Conservation (phyloP, 2,329 filamentous ascomycete genomes). For the Lomentospora prolificans region DNA sequence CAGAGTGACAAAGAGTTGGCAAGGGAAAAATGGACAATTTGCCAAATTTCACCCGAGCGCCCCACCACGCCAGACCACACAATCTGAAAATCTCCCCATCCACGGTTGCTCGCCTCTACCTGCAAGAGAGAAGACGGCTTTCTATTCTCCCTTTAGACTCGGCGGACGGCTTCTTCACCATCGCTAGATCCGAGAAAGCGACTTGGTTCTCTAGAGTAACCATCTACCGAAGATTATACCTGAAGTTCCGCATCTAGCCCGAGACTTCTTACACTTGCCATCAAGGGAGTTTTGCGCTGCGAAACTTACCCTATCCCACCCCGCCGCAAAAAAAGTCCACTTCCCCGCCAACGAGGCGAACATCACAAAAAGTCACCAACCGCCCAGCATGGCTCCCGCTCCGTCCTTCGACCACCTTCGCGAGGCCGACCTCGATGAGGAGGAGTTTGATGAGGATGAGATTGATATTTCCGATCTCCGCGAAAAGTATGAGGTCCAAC, state of each 20-base stretch:
- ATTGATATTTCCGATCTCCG: conserved; percentile 91
- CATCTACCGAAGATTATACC: neutral
- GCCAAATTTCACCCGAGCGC: conserved; percentile 8
- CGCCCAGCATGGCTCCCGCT: conserved; percentile 61
- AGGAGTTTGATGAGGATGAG: conserved; percentile 84
- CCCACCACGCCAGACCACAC: conserved; percentile 8
- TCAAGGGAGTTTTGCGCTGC: neutral
- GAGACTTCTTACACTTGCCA: neutral
- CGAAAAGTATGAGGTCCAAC: conserved; percentile 89
- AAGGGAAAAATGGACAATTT: conserved; percentile 4
- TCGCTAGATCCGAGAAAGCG: neutral
- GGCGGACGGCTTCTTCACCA: neutral
- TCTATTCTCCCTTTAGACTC: neutral
- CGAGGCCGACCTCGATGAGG: conserved; percentile 78
- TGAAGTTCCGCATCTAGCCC: neutral
- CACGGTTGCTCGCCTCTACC: neutral
- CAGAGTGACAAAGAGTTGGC: neutral
- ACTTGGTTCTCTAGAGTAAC: neutral
- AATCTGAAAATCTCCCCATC: conserved; percentile 8
- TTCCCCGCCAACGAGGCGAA: conserved; percentile 8
- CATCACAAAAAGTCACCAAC: conserved; percentile 15
- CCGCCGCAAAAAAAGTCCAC: conserved; percentile 6
- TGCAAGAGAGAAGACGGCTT: neutral
- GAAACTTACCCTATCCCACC: neutral
- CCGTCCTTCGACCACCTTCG: conserved; percentile 80